Evolutionary conservation across 345 rosid species (phyloP).

Genomic region (Dipteronia sinensis): DNA sequence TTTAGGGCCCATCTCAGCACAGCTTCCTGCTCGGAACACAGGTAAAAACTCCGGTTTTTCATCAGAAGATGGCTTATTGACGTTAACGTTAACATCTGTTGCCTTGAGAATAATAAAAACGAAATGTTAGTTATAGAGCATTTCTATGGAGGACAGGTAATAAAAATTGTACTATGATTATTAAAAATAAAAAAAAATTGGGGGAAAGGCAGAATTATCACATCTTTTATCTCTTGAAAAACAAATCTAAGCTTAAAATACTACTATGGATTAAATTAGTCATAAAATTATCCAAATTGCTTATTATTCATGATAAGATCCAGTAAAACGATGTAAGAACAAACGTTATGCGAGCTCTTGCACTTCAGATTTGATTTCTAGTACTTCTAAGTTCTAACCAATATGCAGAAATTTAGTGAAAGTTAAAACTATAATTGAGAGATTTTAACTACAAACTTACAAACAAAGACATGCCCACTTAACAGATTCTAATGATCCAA

Average conservation of each 20-base stretch:
- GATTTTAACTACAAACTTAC: not conserved
- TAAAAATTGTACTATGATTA: not conserved
- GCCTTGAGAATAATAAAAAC: slow-evolving; percentile 48
- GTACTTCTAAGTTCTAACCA: not conserved
- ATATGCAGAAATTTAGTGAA: not conserved
- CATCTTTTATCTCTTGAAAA: not conserved
- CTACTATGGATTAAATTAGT: not conserved
- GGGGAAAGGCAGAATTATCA: not conserved
- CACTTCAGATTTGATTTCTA: not conserved
- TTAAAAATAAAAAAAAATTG: not conserved
- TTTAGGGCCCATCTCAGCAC: slow-evolving; percentile 91
- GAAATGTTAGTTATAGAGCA: slow-evolving; percentile 5
- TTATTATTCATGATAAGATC: not conserved
- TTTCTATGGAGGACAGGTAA: not conserved
- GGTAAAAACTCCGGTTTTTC: slow-evolving; percentile 61
- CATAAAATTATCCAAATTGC: not conserved
- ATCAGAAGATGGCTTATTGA: slow-evolving; percentile 50
- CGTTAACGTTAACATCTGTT: slow-evolving; percentile 53
- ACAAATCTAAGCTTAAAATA: not conserved
- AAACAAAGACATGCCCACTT: not conserved
- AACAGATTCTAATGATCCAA: not conserved
- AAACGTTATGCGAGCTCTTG: not conserved
- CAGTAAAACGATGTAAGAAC: not conserved
- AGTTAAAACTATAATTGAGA: not conserved
- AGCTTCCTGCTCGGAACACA: slow-evolving; percentile 81